Evolutionary conservation across 345 rosid species (phyloP).

Genomic region (Citrus trifoliata): DNA sequence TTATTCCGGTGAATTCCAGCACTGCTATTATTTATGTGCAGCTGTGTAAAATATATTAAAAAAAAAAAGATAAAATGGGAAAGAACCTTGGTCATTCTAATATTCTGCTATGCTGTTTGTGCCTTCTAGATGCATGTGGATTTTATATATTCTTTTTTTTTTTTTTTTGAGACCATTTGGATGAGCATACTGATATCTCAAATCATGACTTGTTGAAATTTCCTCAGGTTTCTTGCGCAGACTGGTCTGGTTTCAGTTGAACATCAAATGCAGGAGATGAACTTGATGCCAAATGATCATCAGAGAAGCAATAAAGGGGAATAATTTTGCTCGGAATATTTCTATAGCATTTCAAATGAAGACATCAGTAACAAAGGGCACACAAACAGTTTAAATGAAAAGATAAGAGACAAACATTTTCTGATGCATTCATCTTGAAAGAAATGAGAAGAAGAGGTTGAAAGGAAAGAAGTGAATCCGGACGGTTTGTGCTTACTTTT

Average conservation of each 20-base stretch:
- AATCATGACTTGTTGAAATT: conserved; percentile 4
- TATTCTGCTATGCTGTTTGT: neutral
- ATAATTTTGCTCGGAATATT: neutral
- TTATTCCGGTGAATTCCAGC: neutral
- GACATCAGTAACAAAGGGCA: conserved; percentile 11
- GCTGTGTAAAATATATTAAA: neutral
- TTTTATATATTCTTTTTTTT: neutral
- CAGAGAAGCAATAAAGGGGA: conserved; percentile 11
- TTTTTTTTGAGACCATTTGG: neutral
- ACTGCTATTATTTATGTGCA: neutral
- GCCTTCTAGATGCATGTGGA: neutral
- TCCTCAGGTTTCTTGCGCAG: conserved; percentile 81
- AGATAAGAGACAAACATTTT: conserved; percentile 17
- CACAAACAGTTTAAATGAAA: conserved; percentile 14
- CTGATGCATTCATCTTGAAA: conserved; percentile 12
- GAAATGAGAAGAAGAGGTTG: conserved; percentile 4
- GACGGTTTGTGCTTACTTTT: neutral
- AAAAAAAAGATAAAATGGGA: neutral
- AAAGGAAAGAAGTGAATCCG: conserved; percentile 1
- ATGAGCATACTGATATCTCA: neutral
- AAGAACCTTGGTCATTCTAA: neutral
- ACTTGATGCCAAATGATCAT: conserved; percentile 50
- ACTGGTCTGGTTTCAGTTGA: conserved; percentile 80
- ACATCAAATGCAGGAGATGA: conserved; percentile 74
- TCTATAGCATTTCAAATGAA: conserved; percentile 8